These are phyloP conservation scores for Leptosphaerulina australis DNA, from an alignment of 2,329 filamentous ascomycete species.

Conservation along the genomic window DNA sequence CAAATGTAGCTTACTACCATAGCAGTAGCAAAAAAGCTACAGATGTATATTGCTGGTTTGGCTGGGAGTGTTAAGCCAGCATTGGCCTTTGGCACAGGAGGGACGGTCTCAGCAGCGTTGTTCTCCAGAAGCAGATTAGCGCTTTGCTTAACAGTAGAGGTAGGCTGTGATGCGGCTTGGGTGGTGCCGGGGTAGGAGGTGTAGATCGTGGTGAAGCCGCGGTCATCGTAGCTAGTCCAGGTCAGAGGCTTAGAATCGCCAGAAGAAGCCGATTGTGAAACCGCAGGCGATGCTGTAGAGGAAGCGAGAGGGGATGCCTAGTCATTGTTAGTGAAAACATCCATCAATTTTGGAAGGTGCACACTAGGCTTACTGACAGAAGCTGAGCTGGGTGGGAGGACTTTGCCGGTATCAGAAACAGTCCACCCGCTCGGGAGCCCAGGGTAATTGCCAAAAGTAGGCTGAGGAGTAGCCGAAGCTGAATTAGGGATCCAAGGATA, in stretches of 20 bases:
- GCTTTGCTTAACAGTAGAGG: conserved; percentile 3
- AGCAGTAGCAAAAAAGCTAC: not conserved
- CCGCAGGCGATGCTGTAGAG: conserved; percentile 59
- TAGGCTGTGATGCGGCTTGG: conserved; percentile 7
- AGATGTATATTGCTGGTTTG: not conserved
- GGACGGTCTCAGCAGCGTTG: conserved; percentile 16
- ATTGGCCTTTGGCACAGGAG: conserved; percentile 14
- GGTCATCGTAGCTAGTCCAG: conserved; percentile 55
- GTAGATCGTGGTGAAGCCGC: conserved; percentile 57
- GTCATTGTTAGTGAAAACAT: conserved; percentile 23
- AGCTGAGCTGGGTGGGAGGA: conserved; percentile 73
- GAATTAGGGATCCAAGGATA: conserved; percentile 68
- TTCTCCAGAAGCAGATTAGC: conserved; percentile 12
- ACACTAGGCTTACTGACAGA: conserved; percentile 65
- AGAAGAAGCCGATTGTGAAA: conserved; percentile 39
- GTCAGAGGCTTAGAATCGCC: conserved; percentile 44
- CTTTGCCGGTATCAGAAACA: conserved; percentile 78
- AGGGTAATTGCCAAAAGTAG: conserved; percentile 55
- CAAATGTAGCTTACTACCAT: not conserved
- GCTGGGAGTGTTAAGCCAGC: not conserved
- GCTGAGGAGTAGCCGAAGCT: conserved; percentile 57
- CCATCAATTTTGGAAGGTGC: conserved; percentile 10
- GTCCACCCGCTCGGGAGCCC: conserved; percentile 81
- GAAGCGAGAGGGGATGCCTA: conserved; percentile 59
- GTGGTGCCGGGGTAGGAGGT: conserved; percentile 36